Evolutionary conservation across 352 stramenopile genomes (phyloP).

Genomic region (Phytophthora fragariaefolia): DNA sequence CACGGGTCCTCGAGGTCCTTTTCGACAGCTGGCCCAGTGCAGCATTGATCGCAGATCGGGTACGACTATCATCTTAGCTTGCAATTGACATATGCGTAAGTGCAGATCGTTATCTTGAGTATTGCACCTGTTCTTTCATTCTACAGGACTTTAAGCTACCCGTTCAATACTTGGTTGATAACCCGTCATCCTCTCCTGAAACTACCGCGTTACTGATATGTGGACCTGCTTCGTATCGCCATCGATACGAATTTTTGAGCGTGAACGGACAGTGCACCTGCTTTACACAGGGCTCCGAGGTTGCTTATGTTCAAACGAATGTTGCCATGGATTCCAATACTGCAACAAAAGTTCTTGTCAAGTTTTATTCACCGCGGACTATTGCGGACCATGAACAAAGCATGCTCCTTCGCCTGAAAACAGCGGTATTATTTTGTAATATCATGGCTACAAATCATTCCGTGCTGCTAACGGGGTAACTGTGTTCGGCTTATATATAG

Average conservation of each 20-base stretch:
- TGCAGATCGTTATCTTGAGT: no score
- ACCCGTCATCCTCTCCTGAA: constrained; percentile 54
- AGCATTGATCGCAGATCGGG: constrained; percentile 58
- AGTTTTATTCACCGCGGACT: constrained; percentile 55
- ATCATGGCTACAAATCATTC: neutral
- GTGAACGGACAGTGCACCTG: constrained; percentile 39
- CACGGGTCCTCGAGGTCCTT: constrained; percentile 67
- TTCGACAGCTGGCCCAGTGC: constrained; percentile 74
- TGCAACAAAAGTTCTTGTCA: constrained; percentile 60
- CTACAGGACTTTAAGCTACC: constrained; percentile 69
- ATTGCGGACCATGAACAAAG: constrained; percentile 50
- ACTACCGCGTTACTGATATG: constrained; percentile 60
- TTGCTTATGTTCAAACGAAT: constrained; percentile 54
- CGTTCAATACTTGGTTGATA: constrained; percentile 78
- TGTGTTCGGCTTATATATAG: neutral
- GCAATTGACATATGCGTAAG: no score
- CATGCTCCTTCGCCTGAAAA: constrained; percentile 47
- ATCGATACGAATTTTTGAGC: constrained; percentile 70
- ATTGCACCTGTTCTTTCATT: neutral
- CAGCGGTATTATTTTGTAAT: constrained; percentile 40
- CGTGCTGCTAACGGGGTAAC: neutral
- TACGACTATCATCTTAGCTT: no score
- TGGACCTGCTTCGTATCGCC: constrained; percentile 65
- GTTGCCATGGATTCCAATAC: constrained; percentile 64
- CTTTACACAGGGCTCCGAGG: constrained; percentile 45